A percentile compares a stretch with the other conserved stretches of the same genome.
phyloP scores from a whole-genome alignment of 352 stramenopile species.

The Phytopythium boreale region DNA sequence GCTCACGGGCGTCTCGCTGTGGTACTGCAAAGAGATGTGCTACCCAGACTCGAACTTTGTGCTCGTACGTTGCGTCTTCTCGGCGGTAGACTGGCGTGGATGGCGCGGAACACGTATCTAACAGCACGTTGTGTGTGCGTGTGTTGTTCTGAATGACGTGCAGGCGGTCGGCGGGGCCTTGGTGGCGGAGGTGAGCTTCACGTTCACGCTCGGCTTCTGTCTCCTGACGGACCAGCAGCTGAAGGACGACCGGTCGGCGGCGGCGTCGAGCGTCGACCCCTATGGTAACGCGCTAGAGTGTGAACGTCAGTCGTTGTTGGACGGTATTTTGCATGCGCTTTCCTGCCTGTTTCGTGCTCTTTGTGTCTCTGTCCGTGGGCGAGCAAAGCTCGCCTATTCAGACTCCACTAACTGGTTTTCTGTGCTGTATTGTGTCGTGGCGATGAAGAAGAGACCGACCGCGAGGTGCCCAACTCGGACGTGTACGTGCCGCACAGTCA shows the following conservation, averaged over 20 bases:
- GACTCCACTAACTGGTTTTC: not conserved
- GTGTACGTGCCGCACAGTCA: conserved; percentile 80
- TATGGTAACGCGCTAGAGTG: conserved; percentile 70
- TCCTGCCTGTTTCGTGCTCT: conserved; percentile 11
- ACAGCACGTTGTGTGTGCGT: too few relatives aligned
- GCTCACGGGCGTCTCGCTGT: conserved; percentile 52
- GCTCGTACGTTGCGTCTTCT: conserved; percentile 35
- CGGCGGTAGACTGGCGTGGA: not conserved
- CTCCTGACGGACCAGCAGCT: conserved; percentile 44
- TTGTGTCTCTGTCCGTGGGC: conserved; percentile 3
- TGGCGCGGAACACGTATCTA: not conserved
- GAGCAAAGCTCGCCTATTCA: not conserved
- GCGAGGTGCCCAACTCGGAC: conserved; percentile 62
- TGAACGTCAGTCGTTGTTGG: conserved; percentile 76
- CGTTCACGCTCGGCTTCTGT: conserved; percentile 64
- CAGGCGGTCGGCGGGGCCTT: conserved; percentile 56
- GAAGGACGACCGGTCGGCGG: conserved; percentile 22
- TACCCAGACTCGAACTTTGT: conserved; percentile 74
- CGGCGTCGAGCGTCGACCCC: conserved; percentile 24
- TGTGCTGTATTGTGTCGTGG: conserved; percentile 4
- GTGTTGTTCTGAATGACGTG: conserved; percentile 3
- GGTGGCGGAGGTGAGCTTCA: conserved; percentile 72
- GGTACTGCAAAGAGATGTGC: conserved; percentile 71
- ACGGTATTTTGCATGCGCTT: conserved; percentile 42
- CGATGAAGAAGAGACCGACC: conserved; percentile 41